Base-by-base conservation (phyloP, 768 basidiomycete genomes). In the Boletus speciosus region DNA sequence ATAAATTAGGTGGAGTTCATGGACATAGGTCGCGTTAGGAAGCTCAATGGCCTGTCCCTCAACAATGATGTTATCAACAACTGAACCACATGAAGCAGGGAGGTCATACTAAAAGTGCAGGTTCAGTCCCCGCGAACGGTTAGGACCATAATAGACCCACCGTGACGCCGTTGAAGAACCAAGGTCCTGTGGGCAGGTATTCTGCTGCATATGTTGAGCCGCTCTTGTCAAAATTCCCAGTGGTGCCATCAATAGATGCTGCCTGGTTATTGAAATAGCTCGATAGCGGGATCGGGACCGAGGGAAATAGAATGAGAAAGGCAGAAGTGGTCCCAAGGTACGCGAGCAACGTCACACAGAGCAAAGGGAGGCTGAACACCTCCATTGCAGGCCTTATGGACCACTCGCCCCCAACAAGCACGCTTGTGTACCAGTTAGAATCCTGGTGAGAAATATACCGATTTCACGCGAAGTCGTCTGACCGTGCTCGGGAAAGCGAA, bases 1-100 rank as follows among this genome's bases (percentile, higher is more conserved):
- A 57, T 81, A 81, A 12, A 81, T 55, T 43, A 80, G 68, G 52
- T 81, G 78, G 23, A 82, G 61, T 53, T 81, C 72, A 53, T 81
- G 81, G 1, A 74, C 68, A 54, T 64, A 71, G 0, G 71, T 72
- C n/a, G 68, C 61, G 0, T 62, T 48, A 6, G 61, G 49, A 19
- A 77, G 63, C 6, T 65, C 54, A 9, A 82, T 47, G 4, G 72
- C 62, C 52, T 82, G 81, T 1, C 73, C 72, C 6, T 73, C 55
- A 14, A 78, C 71, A 29, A 81, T 61, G 23, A 79, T 65, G 52
- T 82, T 82, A 56, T 82, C 80, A 16, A 36, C 15, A 2, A 19
- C 38, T 21, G 19, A 39, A 39, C 38, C 31, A 31, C 29, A 45
- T 27, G 27, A 31, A 32, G 29, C 12, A 0, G 19, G 31, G 12